A percentile compares a stretch with the other conserved stretches of the same genome.
Evolutionary conservation across 805 yeast genomes (phyloP).

Genomic region (Debaryomyces prosopidis): DNA sequence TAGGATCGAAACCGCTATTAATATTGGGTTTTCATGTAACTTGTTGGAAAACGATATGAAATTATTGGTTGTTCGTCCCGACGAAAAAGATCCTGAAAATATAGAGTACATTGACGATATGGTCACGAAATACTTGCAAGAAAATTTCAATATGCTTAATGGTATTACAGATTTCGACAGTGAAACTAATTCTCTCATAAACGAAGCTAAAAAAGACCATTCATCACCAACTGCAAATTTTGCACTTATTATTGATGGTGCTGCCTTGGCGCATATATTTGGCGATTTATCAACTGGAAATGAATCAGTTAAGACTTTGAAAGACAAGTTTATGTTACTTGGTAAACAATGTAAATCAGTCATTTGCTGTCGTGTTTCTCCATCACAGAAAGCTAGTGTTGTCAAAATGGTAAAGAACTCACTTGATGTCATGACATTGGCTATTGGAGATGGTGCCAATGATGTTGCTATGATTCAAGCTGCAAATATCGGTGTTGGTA

Average conservation of each 20-base stretch:
- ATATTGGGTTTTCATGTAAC: slow-evolving; percentile 79
- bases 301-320: slow-evolving; percentile 8
- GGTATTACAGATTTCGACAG: slow-evolving; percentile 30
- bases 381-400: slow-evolving; percentile 78
- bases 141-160: slow-evolving; percentile 43
- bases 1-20: slow-evolving; percentile 80
- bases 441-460: slow-evolving; percentile 85
- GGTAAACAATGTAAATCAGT: slow-evolving; percentile 78
- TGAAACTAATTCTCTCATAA: slow-evolving; percentile 38
- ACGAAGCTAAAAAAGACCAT: slow-evolving; percentile 59
- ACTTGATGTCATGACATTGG: slow-evolving; percentile 72
- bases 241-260: slow-evolving; percentile 74
- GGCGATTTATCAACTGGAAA: slow-evolving; percentile 18
- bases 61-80: slow-evolving; percentile 59
- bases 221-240: slow-evolving; percentile 56
- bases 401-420: slow-evolving; percentile 64
- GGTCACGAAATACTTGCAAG: slow-evolving; percentile 48
- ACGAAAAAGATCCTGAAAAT: slow-evolving; percentile 54
- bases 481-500: slow-evolving; percentile 83
- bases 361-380: slow-evolving; percentile 82
- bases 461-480: slow-evolving; percentile 89
- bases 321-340: slow-evolving; percentile 60
- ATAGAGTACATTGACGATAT: slow-evolving; percentile 34
- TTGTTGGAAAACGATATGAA: slow-evolving; percentile 69
- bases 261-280: slow-evolving; percentile 51